phyloP scores from a whole-genome alignment of 2,329 filamentous ascomycete genomes.

The Macroventuria anomochaeta region DNA sequence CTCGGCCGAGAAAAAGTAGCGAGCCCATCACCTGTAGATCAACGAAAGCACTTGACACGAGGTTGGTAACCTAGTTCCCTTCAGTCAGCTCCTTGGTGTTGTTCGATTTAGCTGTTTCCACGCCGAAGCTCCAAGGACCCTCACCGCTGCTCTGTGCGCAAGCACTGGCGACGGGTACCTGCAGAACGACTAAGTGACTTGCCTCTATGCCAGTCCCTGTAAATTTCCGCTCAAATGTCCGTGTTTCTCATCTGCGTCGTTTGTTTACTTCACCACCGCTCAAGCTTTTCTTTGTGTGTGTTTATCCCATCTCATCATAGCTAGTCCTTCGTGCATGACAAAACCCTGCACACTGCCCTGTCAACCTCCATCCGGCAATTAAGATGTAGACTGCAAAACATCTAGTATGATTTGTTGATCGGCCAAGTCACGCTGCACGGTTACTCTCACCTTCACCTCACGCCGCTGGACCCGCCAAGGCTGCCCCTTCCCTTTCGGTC shows the following conservation, averaged over 20 bases:
- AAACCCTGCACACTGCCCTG: not conserved
- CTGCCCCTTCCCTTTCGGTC: not conserved
- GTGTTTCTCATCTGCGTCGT: not conserved
- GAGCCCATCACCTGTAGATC: not conserved
- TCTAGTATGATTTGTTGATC: not conserved
- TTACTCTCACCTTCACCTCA: conserved; percentile 20
- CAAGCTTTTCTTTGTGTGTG: not conserved
- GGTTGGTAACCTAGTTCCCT: not conserved
- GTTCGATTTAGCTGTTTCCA: not conserved
- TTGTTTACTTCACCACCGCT: not conserved
- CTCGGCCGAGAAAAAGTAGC: conserved; percentile 35
- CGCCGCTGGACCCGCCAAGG: conserved; percentile 5
- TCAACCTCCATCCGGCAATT: not conserved
- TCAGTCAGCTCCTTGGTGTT: not conserved
- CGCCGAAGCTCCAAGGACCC: not conserved
- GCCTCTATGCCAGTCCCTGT: not conserved
- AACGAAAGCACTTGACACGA: not conserved
- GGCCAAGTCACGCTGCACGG: not conserved
- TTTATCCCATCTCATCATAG: not conserved
- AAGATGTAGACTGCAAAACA: not conserved
- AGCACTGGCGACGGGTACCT: conserved; percentile 23
- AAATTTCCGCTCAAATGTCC: not conserved
- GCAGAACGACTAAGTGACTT: conserved; percentile 11
- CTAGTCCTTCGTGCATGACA: not conserved
- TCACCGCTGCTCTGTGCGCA: conserved; percentile 10